These are phyloP conservation scores for Lachnellula cervina DNA, from an alignment of 2,329 filamentous ascomycete species.

Conservation along the genomic window DNA sequence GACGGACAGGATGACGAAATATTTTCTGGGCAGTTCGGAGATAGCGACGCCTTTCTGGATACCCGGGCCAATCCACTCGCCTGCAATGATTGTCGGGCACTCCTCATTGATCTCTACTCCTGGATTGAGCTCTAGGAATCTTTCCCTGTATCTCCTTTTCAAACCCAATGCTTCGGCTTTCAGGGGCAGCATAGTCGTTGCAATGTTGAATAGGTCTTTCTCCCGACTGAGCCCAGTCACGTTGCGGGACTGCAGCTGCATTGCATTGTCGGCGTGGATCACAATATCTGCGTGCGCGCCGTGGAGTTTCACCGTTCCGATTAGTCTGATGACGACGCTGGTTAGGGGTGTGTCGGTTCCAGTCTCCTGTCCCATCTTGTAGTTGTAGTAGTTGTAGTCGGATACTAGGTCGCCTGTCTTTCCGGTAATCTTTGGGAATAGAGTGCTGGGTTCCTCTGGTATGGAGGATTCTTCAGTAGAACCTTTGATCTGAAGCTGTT, in stretches of 20 bases:
- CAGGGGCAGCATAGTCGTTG: conserved; percentile 5
- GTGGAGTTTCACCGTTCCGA: conserved; percentile 24
- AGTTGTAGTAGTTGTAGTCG: not conserved
- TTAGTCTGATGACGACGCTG: conserved; percentile 4
- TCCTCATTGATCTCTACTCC: not conserved
- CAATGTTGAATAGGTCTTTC: conserved; percentile 12
- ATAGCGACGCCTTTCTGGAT: conserved; percentile 19
- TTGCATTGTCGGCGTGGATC: conserved; percentile 9
- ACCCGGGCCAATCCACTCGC: conserved; percentile 23
- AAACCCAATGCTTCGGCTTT: conserved; percentile 4
- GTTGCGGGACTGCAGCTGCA: conserved; percentile 21
- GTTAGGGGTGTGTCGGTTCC: not conserved
- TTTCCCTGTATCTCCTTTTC: not conserved
- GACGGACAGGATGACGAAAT: conserved; percentile 22
- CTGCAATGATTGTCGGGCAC: conserved; percentile 22
- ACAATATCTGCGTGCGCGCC: conserved; percentile 23
- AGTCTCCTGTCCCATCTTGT: not conserved
- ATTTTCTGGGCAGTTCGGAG: conserved; percentile 7
- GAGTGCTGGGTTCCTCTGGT: conserved; percentile 3
- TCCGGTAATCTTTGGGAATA: conserved; percentile 20
- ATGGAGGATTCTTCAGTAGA: not conserved
- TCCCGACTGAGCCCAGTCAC: not conserved
- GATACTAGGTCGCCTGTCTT: conserved; percentile 10
- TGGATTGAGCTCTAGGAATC: conserved; percentile 12
- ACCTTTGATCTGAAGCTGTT: not conserved